Base-by-base conservation (phyloP, 768 basidiomycete genomes). In the Tylopilus rubrobrunneus region DNA sequence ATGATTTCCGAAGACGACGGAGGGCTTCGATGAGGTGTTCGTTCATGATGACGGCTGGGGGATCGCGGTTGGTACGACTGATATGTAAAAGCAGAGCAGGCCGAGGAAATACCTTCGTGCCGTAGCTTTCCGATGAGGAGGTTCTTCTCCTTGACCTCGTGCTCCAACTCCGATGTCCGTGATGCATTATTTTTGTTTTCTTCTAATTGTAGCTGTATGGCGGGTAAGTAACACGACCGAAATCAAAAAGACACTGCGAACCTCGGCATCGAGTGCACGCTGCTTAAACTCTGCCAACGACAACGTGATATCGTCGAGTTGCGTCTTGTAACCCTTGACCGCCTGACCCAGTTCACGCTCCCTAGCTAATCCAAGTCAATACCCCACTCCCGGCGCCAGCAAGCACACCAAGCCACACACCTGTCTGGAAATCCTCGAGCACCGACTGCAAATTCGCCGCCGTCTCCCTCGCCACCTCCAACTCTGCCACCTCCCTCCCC, bases 11-110 rank as follows among this genome's bases (percentile, higher is more conserved):
- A 47, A 99, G 79, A 23, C 97, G 86, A 12, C 96, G 90, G n/a
- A 99, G 81, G 4, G 97, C 97, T 71, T 98, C 96, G 63, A 94
- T 97, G 11, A 99, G 78, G 64, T 99, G 97, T 66, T 98, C 97
- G 60, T 98, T 98, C 67, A 95, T 85, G 55, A 98, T 96, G 14
- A 99, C 93, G 48, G 89, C 96, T 96, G 59, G 12, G 21, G 37
- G 9, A 33, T 8, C n/a, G 21, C 17, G 5, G 33, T 55, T 10
- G n/a, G 25, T 33, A 60, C 52, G 28, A 44, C 49, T n/a, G 56
- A 42, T 44, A 23, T 31, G 29, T 15, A 31, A 21, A 39, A 17
- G 60, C 2, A 45, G 41, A 27, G 48, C 6, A 39, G 37, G 68
- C 74, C 1, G 3, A n/a, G 10, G n/a, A 31, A 11, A 33, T 57